Conservation (phyloP, 2,329 filamentous ascomycete genomes). For the Microdochium nivale region DNA sequence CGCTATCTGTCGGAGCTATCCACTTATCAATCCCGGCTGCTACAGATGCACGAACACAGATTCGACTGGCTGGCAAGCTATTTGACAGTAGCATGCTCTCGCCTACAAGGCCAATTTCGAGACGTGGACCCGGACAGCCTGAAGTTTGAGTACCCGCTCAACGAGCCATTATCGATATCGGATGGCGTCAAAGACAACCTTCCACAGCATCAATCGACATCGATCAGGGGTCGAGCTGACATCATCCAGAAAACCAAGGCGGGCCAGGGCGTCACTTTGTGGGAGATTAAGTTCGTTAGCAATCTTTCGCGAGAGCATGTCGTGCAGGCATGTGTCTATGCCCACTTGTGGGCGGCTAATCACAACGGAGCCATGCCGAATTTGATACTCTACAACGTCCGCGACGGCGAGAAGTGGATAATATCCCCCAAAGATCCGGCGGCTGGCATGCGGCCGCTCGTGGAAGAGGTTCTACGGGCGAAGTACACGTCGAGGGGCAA, state of each 20-base stretch:
- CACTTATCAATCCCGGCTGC: slow-evolving; percentile 13
- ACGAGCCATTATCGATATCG: background rate
- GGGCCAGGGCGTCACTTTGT: slow-evolving; percentile 7
- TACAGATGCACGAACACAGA: slow-evolving; percentile 16
- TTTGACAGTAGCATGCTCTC: slow-evolving; percentile 9
- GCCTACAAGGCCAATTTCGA: slow-evolving; percentile 10
- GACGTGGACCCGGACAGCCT: background rate
- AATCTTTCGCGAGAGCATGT: slow-evolving; percentile 14
- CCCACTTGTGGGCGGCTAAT: slow-evolving; percentile 9
- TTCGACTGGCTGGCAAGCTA: slow-evolving; percentile 17
- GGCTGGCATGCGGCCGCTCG: slow-evolving; percentile 3
- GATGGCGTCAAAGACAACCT: background rate
- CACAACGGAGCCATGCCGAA: slow-evolving; percentile 5
- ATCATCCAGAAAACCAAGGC: slow-evolving; percentile 1
- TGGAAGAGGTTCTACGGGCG: slow-evolving; percentile 9
- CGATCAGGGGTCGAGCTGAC: background rate
- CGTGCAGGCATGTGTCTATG: slow-evolving; percentile 17
- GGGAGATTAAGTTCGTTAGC: slow-evolving; percentile 22
- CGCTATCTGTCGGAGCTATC: slow-evolving; percentile 12
- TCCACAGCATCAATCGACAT: background rate
- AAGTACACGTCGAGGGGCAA: slow-evolving; percentile 9
- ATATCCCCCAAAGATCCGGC: slow-evolving; percentile 6
- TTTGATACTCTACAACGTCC: slow-evolving; percentile 17
- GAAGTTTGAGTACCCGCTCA: slow-evolving; percentile 3
- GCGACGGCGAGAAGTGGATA: slow-evolving; percentile 15